A percentile compares a stretch with the other conserved stretches of the same genome.
phyloP scores from a whole-genome alignment of 805 yeast species.

The Metschnikowia chrysomelidarum region DNA sequence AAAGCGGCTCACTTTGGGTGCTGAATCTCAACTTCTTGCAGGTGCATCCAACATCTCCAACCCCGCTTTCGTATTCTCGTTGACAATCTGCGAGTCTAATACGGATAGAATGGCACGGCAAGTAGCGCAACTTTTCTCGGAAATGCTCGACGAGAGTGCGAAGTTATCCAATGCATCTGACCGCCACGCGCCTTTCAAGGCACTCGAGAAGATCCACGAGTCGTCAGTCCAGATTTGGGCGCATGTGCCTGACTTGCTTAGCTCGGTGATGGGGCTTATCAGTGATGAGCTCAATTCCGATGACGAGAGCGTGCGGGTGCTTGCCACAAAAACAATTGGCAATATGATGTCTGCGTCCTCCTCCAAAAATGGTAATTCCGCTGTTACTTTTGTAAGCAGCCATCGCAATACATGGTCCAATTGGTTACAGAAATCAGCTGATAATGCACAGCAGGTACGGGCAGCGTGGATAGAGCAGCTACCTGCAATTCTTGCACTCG shows the following conservation, averaged over 20 bases:
- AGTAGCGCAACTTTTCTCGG: conserved; percentile 77
- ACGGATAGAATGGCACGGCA: conserved; percentile 72
- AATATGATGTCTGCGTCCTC: conserved; percentile 47
- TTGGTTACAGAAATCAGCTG: conserved; percentile 78
- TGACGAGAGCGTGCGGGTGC: conserved; percentile 54
- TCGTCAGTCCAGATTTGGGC: conserved; percentile 71
- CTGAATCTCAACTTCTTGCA: conserved; percentile 31
- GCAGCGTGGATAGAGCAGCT: conserved; percentile 66
- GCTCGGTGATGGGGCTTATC: conserved; percentile 72
- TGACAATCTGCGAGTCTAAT: conserved; percentile 66
- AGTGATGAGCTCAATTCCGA: conserved; percentile 80
- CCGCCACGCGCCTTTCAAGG: conserved; percentile 29
- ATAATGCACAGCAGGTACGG: conserved; percentile 62
- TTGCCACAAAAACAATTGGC: conserved; percentile 77
- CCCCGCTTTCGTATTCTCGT: conserved; percentile 64
- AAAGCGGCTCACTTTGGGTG: conserved; percentile 42
- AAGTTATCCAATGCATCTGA: conserved; percentile 12
- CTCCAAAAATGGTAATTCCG: conserved; percentile 34
- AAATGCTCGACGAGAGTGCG: conserved; percentile 56
- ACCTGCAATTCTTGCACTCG: conserved; percentile 42
- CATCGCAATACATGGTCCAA: conserved; percentile 61
- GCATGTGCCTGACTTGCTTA: conserved; percentile 68
- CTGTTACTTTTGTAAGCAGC: conserved; percentile 53
- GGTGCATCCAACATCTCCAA: conserved; percentile 36
- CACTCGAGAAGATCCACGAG: conserved; percentile 59